Percentiles rank a stretch among this genome's conserved stretches.
Evolutionary conservation across 2,329 filamentous ascomycete genomes (phyloP).

Genomic region (Botryotinia narcissicola): DNA sequence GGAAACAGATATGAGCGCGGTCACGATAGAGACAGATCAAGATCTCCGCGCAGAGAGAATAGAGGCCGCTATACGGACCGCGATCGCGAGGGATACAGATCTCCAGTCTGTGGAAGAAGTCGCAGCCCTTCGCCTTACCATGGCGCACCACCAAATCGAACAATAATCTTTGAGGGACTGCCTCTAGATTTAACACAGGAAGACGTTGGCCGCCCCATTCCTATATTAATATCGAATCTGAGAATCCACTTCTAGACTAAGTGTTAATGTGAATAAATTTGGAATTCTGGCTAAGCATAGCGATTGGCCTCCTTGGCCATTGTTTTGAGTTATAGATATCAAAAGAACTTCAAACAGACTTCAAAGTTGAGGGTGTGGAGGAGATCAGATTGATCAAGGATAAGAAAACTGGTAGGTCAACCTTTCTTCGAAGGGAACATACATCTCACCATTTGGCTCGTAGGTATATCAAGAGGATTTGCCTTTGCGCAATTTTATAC

Average conservation of each 20-base stretch:
- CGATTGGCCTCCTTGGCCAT: slow-evolving; percentile 37
- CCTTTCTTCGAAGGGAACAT: slow-evolving; percentile 14
- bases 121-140: slow-evolving; percentile 37
- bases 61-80: slow-evolving; percentile 38
- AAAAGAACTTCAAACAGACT: slow-evolving; percentile 51
- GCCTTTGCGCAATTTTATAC: slow-evolving; percentile 55
- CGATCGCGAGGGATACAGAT: slow-evolving; percentile 38
- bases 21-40: slow-evolving; percentile 43
- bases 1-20: slow-evolving; percentile 38
- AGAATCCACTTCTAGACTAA: slow-evolving; percentile 36
- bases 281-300: slow-evolving; percentile 41
- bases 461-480: slow-evolving; percentile 54
- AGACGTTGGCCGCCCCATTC: slow-evolving; percentile 49
- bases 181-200: slow-evolving; percentile 49
- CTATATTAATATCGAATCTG: slow-evolving; percentile 27
- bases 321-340: slow-evolving; percentile 49
- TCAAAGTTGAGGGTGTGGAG: slow-evolving; percentile 52
- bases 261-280: slow-evolving; percentile 37
- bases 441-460: slow-evolving; percentile 20
- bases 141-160: slow-evolving; percentile 46
- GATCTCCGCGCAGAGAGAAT: slow-evolving; percentile 39
- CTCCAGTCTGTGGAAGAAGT: slow-evolving; percentile 35
- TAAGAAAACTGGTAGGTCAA: slow-evolving; percentile 51
- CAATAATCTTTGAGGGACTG: slow-evolving; percentile 55
- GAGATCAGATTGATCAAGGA: slow-evolving; percentile 58